These are phyloP conservation scores for Botryobasidium botryosum DNA, from an alignment of 768 basidiomycete species.

Conservation along the genomic window DNA sequence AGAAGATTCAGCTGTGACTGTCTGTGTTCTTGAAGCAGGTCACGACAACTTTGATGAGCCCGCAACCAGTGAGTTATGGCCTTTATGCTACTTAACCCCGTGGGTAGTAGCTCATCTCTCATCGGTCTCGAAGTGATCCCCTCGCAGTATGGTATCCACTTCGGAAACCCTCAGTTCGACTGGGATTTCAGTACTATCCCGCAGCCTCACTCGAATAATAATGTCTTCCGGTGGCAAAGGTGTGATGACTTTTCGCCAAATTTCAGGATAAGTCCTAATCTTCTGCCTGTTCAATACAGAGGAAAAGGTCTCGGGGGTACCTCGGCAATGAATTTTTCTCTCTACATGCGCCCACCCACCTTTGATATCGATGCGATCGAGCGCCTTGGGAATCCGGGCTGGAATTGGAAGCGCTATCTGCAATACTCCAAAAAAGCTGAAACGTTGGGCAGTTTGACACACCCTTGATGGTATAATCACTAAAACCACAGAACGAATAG, in stretches of 20 bases:
- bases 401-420: slow-evolving; percentile 3
- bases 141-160: no score
- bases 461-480: no score
- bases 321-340: slow-evolving; percentile 5
- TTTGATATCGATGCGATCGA: not conserved
- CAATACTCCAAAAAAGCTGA: slow-evolving; percentile 5
- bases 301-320: slow-evolving; percentile 11
- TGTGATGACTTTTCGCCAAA: no score
- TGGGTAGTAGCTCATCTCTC: no score
- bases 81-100: no score
- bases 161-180: no score
- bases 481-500: no score
- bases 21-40: slow-evolving; percentile 18
- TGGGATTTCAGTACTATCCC: not conserved
- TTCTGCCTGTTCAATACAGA: no score
- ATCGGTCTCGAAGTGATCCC: no score
- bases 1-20: slow-evolving; percentile 18
- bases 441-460: no score
- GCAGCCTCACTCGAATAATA: no score
- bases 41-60: not conserved
- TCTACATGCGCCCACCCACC: not conserved
- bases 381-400: not conserved
- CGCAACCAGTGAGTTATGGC: not conserved
- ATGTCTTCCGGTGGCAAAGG: not conserved
- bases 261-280: no score